Conservation (phyloP, 768 basidiomycete genomes). For the Macrocybe gigantea region DNA sequence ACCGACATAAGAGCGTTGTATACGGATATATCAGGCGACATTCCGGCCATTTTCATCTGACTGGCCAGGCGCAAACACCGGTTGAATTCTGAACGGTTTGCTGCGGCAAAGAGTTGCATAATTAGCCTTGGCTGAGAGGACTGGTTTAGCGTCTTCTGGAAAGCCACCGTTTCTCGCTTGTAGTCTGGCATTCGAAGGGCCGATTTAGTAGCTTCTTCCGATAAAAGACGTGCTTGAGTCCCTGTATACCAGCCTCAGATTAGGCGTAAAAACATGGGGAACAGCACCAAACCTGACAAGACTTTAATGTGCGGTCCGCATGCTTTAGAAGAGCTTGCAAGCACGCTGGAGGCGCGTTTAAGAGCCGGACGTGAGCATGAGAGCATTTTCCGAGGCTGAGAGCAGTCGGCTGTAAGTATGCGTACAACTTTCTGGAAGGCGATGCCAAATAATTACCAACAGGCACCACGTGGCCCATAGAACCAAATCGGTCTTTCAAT, state of each 20-base stretch:
- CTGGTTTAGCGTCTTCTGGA: conserved; percentile 10
- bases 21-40: conserved; percentile 47
- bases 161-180: neutral
- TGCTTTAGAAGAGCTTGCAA: too few species aligned
- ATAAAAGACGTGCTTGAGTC: too few species aligned
- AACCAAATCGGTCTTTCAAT: conserved; percentile 7
- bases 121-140: conserved; percentile 23
- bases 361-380: conserved; percentile 8
- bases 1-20: conserved; percentile 59
- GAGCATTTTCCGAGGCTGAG: conserved; percentile 5
- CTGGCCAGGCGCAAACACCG: conserved; percentile 39
- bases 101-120: conserved; percentile 28
- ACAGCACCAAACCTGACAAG: too few species aligned
- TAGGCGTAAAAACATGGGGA: too few species aligned
- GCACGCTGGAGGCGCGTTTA: conserved; percentile 1
- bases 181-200: too few species aligned
- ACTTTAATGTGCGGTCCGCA: too few species aligned
- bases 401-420: too few species aligned
- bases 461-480: too few species aligned
- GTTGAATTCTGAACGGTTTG: conserved; percentile 26
- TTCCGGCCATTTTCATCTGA: conserved; percentile 51
- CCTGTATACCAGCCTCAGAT: too few species aligned
- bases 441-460: too few species aligned
- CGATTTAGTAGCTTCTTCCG: too few species aligned
- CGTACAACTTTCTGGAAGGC: conserved; percentile 3